Evolutionary conservation across 805 yeast genomes (phyloP), one percentile per base, ranked within the genome.

Genomic region (Teunomyces gatunensis): DNA sequence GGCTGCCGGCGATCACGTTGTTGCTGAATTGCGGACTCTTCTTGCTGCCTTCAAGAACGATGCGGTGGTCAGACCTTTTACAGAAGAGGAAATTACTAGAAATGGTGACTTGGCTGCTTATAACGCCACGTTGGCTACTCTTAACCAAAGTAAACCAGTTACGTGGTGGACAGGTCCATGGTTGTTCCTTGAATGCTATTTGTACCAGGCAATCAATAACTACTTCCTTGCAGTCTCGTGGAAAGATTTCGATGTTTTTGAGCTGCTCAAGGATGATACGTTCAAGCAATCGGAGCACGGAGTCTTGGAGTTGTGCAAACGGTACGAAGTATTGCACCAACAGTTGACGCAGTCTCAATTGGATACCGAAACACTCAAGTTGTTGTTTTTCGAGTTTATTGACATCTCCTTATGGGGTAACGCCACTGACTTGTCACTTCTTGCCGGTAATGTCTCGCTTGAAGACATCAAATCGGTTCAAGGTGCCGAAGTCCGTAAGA

Each of bases 321-420:
- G 94, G 50, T 67, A 66, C 54, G 57, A 63, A 44, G 39, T 83
- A 74, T 69, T 73, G 65, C 54, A 73, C 13, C 34, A 44, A 42
- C 58, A 61, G 43, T 54, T 61, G 54, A 3, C 40, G 3, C 17
- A 6, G 5, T 29, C 20, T 25, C 13, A 13, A n/a, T 30, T 42
- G 37, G 37, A 21, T 7, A 11, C 32, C 9, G 39, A 42, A 17
- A 64, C 77, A 0, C 64, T 84, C 52, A 64, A 74, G 50, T 56
- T 85, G 10, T 69, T 89, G 39, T 91, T 90, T 73, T 79, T 75
- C 51, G 99, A 94, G 63, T 87, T 91, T 52, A 68, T 87, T 37
- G 96, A 90, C 61, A 80, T 92, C 47, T 88, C 97, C 0, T 69
- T 94, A 46, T 94, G 99, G 99, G 99, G 99, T 23, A 94, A 94